phyloP scores from a whole-genome alignment of 345 rosid genomes.

The Ailanthus altissimus region DNA sequence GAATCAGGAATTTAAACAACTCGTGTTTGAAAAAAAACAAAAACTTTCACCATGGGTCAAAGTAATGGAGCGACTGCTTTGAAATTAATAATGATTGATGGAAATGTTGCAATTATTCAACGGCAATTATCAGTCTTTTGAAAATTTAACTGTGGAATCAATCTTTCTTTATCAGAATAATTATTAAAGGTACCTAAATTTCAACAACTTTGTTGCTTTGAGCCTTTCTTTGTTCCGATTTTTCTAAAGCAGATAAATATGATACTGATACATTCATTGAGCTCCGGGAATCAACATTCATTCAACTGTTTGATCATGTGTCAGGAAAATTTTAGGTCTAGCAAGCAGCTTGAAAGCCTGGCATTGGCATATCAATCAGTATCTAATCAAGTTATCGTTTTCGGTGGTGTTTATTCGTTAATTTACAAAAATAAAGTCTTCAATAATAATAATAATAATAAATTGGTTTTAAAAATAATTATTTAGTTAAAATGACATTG shows the following conservation, averaged over 20 bases:
- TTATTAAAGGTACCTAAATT: neutral
- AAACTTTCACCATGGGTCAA: neutral
- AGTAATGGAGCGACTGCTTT: slow-evolving; percentile 2
- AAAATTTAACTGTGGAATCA: neutral
- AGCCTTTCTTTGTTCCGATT: neutral
- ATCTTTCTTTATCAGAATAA: neutral
- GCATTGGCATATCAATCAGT: neutral
- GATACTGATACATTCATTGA: no score
- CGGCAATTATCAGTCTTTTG: slow-evolving; percentile 6
- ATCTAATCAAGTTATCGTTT: no score
- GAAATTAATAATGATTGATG: neutral
- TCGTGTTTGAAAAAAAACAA: no score
- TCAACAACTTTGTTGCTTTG: slow-evolving; percentile 11
- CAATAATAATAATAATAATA: no score
- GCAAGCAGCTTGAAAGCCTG: neutral
- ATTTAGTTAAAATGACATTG: no score
- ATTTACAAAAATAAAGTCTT: no score
- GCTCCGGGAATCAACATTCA: neutral
- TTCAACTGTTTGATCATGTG: slow-evolving; percentile 11
- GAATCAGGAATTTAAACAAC: no score
- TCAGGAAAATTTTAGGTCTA: no score
- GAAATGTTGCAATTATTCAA: neutral
- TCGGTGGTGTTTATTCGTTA: no score
- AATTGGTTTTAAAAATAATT: no score
- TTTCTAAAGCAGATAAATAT: slow-evolving; percentile 17